Percentiles rank a stretch among this genome's conserved stretches.
These are phyloP conservation scores for Entrophospora sp. DNA, from an alignment of 192 early-diverging fungal species.

Conservation along the genomic window DNA sequence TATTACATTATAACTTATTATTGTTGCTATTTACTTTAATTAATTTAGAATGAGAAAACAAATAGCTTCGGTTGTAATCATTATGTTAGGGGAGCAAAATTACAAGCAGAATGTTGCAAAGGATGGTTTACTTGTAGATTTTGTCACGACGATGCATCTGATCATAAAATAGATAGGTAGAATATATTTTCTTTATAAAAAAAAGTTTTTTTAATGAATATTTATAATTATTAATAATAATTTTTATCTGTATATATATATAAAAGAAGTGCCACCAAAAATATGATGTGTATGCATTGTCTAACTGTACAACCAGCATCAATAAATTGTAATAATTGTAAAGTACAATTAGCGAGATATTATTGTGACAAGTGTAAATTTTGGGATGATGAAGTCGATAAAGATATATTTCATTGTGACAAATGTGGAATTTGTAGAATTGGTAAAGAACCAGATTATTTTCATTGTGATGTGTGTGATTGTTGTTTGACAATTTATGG, in stretches of 20 bases:
- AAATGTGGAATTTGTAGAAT: constrained; percentile 89
- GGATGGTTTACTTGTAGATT: constrained; percentile 74
- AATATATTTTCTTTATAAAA: too few species aligned
- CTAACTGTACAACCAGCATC: constrained; percentile 66
- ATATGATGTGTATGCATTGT: constrained; percentile 95
- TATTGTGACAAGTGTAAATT: constrained; percentile 87
- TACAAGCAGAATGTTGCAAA: constrained; percentile 73
- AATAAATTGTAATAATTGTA: constrained; percentile 69
- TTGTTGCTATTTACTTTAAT: too few species aligned
- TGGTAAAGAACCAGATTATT: constrained; percentile 79
- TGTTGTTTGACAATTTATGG: constrained; percentile 76
- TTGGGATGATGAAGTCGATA: constrained; percentile 77
- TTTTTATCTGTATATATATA: too few species aligned
- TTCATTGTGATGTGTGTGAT: constrained; percentile 88
- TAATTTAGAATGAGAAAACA: too few species aligned
- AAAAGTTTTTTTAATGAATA: too few species aligned
- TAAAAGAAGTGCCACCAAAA: constrained; percentile 46
- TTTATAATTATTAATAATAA: too few species aligned
- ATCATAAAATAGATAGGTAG: constrained; percentile 70
- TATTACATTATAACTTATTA: too few species aligned
- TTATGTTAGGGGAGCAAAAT: constrained; percentile 65
- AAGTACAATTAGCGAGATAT: constrained; percentile 57
- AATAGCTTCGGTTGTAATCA: constrained; percentile 38
- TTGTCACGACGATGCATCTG: constrained; percentile 70
- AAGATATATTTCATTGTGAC: constrained; percentile 89